Conservation (phyloP, 306 rosid species). For the Begonia fuchsioides region DNA sequence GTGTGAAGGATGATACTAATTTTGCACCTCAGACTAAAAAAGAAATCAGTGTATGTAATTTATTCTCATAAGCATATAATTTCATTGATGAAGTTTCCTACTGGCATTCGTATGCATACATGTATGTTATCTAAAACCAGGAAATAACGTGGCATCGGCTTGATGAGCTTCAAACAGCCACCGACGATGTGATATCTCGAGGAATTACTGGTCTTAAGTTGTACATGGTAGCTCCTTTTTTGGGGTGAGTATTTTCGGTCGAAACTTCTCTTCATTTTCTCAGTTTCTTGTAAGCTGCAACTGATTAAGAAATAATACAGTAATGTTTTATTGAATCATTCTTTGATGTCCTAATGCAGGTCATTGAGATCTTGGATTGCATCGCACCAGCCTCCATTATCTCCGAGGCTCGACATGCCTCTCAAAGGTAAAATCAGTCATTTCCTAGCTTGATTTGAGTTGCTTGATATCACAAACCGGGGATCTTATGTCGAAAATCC, state of each 20-base stretch:
- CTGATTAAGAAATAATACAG: not conserved
- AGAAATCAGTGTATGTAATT: conserved; percentile 88
- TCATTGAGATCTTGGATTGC: conserved; percentile 66
- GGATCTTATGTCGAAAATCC: no score
- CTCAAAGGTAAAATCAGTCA: conserved; percentile 36
- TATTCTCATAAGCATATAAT: conserved; percentile 1
- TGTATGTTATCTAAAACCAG: conserved; percentile 29
- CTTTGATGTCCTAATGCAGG: conserved; percentile 27
- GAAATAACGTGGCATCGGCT: conserved; percentile 96
- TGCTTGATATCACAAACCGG: no score
- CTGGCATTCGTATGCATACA: not conserved
- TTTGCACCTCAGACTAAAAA: conserved; percentile 95
- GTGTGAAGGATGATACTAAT: conserved; percentile 77
- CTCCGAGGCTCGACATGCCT: conserved; percentile 62
- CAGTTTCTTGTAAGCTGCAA: not conserved
- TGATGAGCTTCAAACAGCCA: conserved; percentile 78
- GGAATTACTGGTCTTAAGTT: conserved; percentile 90
- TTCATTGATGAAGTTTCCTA: conserved; percentile 1
- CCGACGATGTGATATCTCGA: conserved; percentile 82
- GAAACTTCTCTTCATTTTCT: conserved; percentile 16
- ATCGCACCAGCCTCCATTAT: conserved; percentile 34
- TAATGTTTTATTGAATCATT: conserved; percentile 13
- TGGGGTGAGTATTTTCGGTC: conserved; percentile 41
- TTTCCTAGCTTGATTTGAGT: not conserved
- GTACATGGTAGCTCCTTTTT: conserved; percentile 95